These are phyloP conservation scores for Cyclocybe aegerita DNA, from an alignment of 768 basidiomycete genomes.

Conservation along the genomic window DNA sequence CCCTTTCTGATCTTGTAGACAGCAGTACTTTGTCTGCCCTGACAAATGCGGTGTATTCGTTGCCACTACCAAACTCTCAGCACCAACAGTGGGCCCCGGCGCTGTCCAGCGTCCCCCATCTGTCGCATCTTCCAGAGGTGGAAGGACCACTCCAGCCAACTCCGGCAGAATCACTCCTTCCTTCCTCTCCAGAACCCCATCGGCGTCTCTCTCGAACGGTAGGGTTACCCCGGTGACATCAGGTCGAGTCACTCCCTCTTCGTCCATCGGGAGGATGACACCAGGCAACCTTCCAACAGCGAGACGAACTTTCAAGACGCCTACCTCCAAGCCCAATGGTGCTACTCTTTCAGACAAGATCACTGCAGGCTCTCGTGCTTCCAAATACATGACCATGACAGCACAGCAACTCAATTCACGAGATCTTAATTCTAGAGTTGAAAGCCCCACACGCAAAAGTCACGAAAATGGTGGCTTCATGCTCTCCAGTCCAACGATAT, in stretches of 20 bases:
- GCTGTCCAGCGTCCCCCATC: slow-evolving; percentile 66
- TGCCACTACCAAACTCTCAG: slow-evolving; percentile 75
- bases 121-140: slow-evolving; percentile 70
- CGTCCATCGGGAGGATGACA: slow-evolving; percentile 34
- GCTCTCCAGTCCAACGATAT: slow-evolving; percentile 27
- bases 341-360: slow-evolving; percentile 45
- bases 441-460: slow-evolving; percentile 29
- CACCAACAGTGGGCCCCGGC: slow-evolving; percentile 63
- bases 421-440: slow-evolving; percentile 21
- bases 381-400: slow-evolving; percentile 82
- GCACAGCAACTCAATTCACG: slow-evolving; percentile 73
- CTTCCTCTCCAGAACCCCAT: slow-evolving; percentile 30
- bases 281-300: slow-evolving; percentile 30
- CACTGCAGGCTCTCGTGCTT: slow-evolving; percentile 82
- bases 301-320: slow-evolving; percentile 28
- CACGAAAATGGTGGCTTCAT: background rate
- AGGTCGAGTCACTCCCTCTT: slow-evolving; percentile 52
- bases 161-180: slow-evolving; percentile 55
- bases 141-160: slow-evolving; percentile 59
- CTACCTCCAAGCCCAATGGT: slow-evolving; percentile 26
- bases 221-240: slow-evolving; percentile 39
- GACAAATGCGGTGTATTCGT: slow-evolving; percentile 91
- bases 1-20: slow-evolving; percentile 38
- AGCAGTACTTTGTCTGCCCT: slow-evolving; percentile 83
- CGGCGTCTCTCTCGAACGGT: slow-evolving; percentile 37